Evolutionary conservation across 176 grass and related monocot genomes (phyloP).

Genomic region (Bromus sterilis): DNA sequence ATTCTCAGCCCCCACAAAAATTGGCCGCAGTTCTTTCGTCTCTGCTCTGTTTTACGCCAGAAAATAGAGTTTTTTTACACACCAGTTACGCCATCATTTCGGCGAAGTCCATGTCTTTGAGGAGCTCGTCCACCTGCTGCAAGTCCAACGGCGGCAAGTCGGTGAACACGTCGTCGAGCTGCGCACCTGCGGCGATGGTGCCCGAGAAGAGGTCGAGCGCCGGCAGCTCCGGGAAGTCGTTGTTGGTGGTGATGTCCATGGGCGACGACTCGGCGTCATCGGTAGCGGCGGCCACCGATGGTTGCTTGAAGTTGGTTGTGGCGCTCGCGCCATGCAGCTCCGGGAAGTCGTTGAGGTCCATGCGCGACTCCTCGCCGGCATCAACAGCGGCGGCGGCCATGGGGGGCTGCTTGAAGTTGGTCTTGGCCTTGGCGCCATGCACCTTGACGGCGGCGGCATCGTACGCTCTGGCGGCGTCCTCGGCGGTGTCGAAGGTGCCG

Average conservation of each 20-base stretch:
- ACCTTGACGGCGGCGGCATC: not conserved
- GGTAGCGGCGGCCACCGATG: not conserved
- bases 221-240: not conserved
- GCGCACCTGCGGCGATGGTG: not conserved
- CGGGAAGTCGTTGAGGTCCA: not conserved
- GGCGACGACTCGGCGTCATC: not conserved
- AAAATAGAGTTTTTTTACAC: not conserved
- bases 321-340: not conserved
- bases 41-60: no score
- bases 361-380: not conserved
- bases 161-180: not conserved
- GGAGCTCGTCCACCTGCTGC: not conserved
- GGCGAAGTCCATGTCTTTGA: not conserved
- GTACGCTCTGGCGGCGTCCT: conserved; percentile 30
- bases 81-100: not conserved
- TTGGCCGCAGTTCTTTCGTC: not conserved
- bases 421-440: not conserved
- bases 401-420: not conserved
- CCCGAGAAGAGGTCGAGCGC: not conserved
- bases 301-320: not conserved
- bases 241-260: not conserved
- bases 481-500: conserved; percentile 76
- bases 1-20: not conserved
- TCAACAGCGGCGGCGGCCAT: not conserved
- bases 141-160: not conserved